Evolutionary conservation across 2,329 filamentous ascomycete genomes (phyloP).

Genomic region (Sclerotinia glacialis): DNA sequence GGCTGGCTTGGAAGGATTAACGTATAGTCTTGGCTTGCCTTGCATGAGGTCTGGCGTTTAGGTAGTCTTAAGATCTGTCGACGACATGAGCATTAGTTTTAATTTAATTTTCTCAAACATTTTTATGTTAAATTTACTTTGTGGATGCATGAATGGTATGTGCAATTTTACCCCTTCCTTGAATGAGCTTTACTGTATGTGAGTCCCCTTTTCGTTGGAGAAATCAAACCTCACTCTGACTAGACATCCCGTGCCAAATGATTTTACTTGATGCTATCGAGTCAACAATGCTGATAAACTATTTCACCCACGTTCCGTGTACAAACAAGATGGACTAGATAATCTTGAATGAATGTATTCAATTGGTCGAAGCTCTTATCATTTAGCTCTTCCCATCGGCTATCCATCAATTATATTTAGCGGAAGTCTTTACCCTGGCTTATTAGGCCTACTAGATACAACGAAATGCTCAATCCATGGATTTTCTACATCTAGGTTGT

Average conservation of each 20-base stretch:
- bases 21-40: constrained; percentile 3
- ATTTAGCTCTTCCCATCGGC: constrained; percentile 17
- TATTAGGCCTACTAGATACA: background rate
- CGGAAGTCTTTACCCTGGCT: background rate
- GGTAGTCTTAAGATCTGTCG: background rate
- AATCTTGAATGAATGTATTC: background rate
- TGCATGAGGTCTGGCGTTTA: constrained; percentile 11
- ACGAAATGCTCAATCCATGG: constrained; percentile 6
- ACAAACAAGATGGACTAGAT: background rate
- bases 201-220: background rate
- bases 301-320: constrained; percentile 9
- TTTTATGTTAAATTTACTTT: background rate
- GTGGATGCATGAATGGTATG: background rate
- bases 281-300: constrained; percentile 12
- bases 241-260: constrained; percentile 1
- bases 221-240: background rate
- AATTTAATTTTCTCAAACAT: background rate
- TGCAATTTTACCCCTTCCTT: background rate
- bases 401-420: constrained; percentile 9
- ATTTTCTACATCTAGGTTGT: background rate
- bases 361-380: constrained; percentile 33
- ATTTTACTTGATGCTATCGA: constrained; percentile 17
- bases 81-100: background rate
- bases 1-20: constrained; percentile 11
- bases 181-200: background rate